Evolutionary conservation across 148 eudicot species (phyloP).

Genomic region (Heliamphora exappendiculata): DNA sequence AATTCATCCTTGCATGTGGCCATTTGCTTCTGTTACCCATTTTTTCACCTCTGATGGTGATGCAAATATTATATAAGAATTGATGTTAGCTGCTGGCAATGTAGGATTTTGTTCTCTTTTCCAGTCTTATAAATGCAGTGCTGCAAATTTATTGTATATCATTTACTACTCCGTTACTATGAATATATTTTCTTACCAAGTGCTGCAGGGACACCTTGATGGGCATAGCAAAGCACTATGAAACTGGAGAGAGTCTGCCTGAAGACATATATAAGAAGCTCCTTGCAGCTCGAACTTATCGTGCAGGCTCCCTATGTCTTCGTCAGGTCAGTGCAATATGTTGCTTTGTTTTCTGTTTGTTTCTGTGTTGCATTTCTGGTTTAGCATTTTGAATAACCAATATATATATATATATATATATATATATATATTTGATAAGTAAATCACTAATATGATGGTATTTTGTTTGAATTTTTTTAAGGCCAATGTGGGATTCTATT

Average conservation of each 20-base stretch:
- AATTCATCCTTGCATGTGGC: neutral
- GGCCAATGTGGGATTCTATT: neutral
- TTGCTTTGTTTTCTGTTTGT: neutral
- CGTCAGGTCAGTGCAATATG: slow-evolving; percentile 53
- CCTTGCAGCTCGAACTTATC: slow-evolving; percentile 85
- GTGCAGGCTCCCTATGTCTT: slow-evolving; percentile 83
- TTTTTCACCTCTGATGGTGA: neutral
- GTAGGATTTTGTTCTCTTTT: neutral
- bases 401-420: too few species aligned
- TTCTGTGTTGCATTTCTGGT: neutral
- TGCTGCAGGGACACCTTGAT: slow-evolving; percentile 81
- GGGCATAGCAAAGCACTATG: slow-evolving; percentile 92
- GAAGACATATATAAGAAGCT: slow-evolving; percentile 85
- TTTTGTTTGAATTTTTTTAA: neutral
- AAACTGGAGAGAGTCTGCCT: slow-evolving; percentile 80
- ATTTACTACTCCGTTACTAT: neutral
- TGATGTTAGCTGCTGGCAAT: neutral
- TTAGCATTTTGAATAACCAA: neutral
- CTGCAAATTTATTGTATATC: neutral
- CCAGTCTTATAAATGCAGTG: neutral
- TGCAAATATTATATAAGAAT: neutral
- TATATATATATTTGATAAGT: too few species aligned
- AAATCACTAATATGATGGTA: neutral
- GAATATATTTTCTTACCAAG: neutral
- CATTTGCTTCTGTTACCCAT: neutral